Percentiles rank a stretch among this genome's conserved stretches.
phyloP scores from a whole-genome alignment of 495 filamentous ascomycete species.

The Cenococcum geophilum region DNA sequence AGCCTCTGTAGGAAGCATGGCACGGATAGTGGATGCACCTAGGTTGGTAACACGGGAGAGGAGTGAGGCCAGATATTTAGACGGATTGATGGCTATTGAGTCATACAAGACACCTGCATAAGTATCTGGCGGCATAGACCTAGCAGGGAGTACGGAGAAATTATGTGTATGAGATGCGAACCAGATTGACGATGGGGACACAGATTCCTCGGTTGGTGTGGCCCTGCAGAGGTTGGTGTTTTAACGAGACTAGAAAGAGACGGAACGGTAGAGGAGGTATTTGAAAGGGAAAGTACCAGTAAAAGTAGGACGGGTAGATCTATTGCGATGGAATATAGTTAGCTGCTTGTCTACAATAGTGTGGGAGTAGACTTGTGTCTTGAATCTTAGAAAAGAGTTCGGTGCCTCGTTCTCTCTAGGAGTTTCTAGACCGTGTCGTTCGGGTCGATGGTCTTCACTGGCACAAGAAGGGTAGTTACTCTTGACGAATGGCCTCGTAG shows the following conservation, averaged over 20 bases:
- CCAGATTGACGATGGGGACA: constrained; percentile 7
- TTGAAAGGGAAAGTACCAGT: not conserved
- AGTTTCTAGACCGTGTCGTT: too few species aligned
- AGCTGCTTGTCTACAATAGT: not conserved
- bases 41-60: constrained; percentile 2
- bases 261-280: not conserved
- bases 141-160: constrained; percentile 4
- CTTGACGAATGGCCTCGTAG: too few species aligned
- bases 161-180: constrained; percentile 10
- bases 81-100: constrained; percentile 16
- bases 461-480: too few species aligned
- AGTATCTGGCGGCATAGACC: not conserved
- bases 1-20: constrained; percentile 1
- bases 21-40: constrained; percentile 7
- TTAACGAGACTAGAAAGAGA: too few species aligned
- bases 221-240: not conserved
- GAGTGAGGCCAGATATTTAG: constrained; percentile 12
- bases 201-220: not conserved
- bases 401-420: too few species aligned
- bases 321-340: not conserved
- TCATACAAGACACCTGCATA: not conserved
- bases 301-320: constrained; percentile 3
- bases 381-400: too few species aligned
- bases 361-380: not conserved
- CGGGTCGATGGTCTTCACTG: too few species aligned